A percentile compares a stretch with the other conserved stretches of the same genome.
Conservation (phyloP, 1,139 yeast genomes). For the Blastobotrys aristatus region DNA sequence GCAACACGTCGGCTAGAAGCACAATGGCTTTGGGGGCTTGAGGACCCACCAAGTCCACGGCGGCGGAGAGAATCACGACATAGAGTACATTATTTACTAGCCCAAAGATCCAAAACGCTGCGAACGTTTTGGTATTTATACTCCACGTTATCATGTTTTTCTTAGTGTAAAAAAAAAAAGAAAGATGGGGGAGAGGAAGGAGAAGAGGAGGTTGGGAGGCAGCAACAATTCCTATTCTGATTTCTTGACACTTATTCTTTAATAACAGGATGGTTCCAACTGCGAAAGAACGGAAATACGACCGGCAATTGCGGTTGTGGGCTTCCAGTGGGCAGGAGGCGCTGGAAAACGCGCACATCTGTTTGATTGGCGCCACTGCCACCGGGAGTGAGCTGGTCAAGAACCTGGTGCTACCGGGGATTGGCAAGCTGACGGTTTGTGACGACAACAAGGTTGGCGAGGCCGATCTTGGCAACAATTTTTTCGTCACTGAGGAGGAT, state of each 20-base stretch:
- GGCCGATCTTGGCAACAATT: conserved; percentile 52
- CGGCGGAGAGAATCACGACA: conserved; percentile 88
- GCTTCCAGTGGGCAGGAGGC: conserved; percentile 67
- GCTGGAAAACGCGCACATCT: conserved; percentile 54
- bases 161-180: not conserved
- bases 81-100: conserved; percentile 81
- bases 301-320: conserved; percentile 89
- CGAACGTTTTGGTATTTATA: conserved; percentile 15
- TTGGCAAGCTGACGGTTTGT: conserved; percentile 61
- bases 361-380: conserved; percentile 56
- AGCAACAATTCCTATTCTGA: not conserved
- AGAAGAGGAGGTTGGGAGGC: not conserved
- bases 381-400: conserved; percentile 68
- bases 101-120: conserved; percentile 72
- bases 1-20: conserved; percentile 78
- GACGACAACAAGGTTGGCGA: conserved; percentile 43
- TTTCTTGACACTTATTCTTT: not conserved
- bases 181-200: not conserved
- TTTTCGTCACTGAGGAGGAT: conserved; percentile 50
- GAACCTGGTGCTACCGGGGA: conserved; percentile 75
- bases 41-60: conserved; percentile 84
- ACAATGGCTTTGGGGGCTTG: conserved; percentile 81
- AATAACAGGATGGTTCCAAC: conserved; percentile 18
- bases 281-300: conserved; percentile 45
- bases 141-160: conserved; percentile 1